A percentile compares a stretch with the other conserved stretches of the same genome.
Conservation (phyloP, 108 stramenopile species). For the Nitzschia inconspicua region DNA sequence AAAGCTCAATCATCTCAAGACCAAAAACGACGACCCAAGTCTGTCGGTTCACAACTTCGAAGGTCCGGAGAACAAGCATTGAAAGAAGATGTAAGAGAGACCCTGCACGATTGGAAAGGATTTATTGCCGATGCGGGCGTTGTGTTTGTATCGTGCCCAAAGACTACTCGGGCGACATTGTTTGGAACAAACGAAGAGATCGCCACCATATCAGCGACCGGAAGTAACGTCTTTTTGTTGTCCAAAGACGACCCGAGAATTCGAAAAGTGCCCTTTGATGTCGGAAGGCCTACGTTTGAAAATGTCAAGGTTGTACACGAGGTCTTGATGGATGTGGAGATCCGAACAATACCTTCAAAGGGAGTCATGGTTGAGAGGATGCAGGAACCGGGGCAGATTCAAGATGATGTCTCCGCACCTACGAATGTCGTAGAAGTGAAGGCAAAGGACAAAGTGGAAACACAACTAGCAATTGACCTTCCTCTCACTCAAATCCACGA, state of each 20-base stretch:
- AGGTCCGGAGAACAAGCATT: conserved; percentile 73
- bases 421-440: not conserved
- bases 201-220: not conserved
- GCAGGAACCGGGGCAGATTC: not conserved
- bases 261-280: conserved; percentile 74
- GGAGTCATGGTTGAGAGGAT: not conserved
- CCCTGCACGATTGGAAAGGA: conserved; percentile 47
- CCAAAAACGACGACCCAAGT: conserved; percentile 62
- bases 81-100: conserved; percentile 52
- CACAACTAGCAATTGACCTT: conserved; percentile 7
- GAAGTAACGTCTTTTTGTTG: not conserved
- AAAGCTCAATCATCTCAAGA: conserved; percentile 81
- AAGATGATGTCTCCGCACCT: not conserved
- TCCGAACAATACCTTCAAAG: conserved; percentile 15
- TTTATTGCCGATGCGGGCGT: not conserved
- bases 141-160: conserved; percentile 36
- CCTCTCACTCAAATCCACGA: conserved; percentile 60
- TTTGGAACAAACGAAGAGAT: conserved; percentile 7
- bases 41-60: conserved; percentile 78
- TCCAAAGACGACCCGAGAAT: conserved; percentile 39
- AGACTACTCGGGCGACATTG: conserved; percentile 39
- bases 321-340: conserved; percentile 36
- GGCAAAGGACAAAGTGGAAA: not conserved
- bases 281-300: conserved; percentile 69
- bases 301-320: conserved; percentile 30